These are phyloP conservation scores for Fusarium penzigii DNA, from an alignment of 2,329 filamentous ascomycete species.

Conservation along the genomic window DNA sequence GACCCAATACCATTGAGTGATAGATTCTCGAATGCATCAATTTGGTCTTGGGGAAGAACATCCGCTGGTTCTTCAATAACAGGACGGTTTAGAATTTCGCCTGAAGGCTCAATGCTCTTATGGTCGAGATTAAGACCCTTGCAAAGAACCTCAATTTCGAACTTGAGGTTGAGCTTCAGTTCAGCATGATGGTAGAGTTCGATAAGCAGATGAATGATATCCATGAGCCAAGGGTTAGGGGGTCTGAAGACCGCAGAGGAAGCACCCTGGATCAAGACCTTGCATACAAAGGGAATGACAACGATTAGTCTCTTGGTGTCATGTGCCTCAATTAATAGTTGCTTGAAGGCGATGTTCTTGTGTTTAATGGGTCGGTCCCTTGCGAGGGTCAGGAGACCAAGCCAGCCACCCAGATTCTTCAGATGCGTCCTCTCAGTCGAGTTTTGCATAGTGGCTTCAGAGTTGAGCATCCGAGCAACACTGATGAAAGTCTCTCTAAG, in stretches of 20 bases:
- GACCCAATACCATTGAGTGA: conserved; percentile 73
- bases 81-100: conserved; percentile 78
- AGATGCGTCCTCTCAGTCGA: conserved; percentile 82
- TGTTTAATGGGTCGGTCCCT: conserved; percentile 95
- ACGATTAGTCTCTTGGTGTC: conserved; percentile 89
- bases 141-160: conserved; percentile 97
- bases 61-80: conserved; percentile 63
- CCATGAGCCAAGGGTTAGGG: conserved; percentile 97
- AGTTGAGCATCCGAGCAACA: conserved; percentile 83
- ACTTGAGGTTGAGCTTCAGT: conserved; percentile 94
- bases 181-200: conserved; percentile 94
- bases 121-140: conserved; percentile 90
- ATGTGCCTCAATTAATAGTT: conserved; percentile 88
- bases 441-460: conserved; percentile 82
- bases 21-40: conserved; percentile 83
- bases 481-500: conserved; percentile 89
- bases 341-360: conserved; percentile 95
- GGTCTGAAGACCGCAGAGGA: conserved; percentile 88
- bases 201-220: conserved; percentile 86
- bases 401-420: conserved; percentile 92
- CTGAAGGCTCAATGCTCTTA: conserved; percentile 85
- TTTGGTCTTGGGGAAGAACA: conserved; percentile 62
- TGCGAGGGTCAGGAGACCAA: conserved; percentile 89
- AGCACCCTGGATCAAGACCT: conserved; percentile 82
- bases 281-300: conserved; percentile 97